A percentile compares a stretch with the other conserved stretches of the same genome.
Evolutionary conservation across 108 stramenopile species (phyloP).

Genomic region (Nitzschia sp.): DNA sequence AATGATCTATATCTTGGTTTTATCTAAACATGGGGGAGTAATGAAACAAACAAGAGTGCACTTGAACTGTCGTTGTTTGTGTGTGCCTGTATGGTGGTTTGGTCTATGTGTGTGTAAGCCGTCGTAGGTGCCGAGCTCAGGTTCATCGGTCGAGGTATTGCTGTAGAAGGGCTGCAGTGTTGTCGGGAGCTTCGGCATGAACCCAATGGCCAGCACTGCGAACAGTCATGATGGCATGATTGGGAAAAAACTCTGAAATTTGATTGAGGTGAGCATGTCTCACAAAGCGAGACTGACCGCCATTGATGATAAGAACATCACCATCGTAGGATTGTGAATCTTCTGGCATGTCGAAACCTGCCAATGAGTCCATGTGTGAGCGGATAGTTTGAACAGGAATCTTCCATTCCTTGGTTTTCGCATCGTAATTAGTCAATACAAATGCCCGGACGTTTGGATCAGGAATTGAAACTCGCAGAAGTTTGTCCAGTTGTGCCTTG

Average conservation of each 20-base stretch:
- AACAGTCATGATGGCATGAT: conserved; percentile 87
- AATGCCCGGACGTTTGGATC: conserved; percentile 89
- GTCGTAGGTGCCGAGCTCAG: too few species aligned
- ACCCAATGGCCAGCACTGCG: conserved; percentile 93
- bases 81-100: too few species aligned
- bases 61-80: too few species aligned
- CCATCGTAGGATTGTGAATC: conserved; percentile 44
- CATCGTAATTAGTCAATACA: conserved; percentile 85
- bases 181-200: conserved; percentile 91
- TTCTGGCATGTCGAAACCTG: conserved; percentile 64
- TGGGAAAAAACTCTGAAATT: conserved; percentile 86
- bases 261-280: conserved; percentile 70
- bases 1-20: too few species aligned
- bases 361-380: conserved; percentile 67
- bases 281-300: conserved; percentile 90
- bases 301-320: conserved; percentile 86
- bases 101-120: too few species aligned
- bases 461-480: conserved; percentile 52
- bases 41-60: too few species aligned
- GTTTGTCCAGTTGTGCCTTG: conserved; percentile 66
- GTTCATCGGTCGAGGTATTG: conserved; percentile 74
- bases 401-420: conserved; percentile 62
- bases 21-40: too few species aligned
- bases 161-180: conserved; percentile 70
- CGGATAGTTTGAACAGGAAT: conserved; percentile 80